Conservation (phyloP, 2,329 filamentous ascomycete genomes). For the Zopfia rhizophila region DNA sequence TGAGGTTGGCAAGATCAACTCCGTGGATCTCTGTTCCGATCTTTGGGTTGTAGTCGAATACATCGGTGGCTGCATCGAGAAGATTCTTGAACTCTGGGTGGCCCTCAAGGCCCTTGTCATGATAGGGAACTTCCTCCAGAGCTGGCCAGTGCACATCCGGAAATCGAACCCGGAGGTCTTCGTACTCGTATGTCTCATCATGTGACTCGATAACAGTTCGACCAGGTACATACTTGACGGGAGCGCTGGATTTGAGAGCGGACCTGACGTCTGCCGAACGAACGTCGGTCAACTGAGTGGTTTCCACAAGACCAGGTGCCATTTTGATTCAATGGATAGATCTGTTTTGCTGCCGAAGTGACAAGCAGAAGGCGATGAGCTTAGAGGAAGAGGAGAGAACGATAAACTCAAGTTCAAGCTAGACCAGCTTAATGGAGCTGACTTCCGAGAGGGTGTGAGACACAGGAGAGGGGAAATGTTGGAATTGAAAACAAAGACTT, state of each 20-base stretch:
- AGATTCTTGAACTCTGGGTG: constrained; percentile 65
- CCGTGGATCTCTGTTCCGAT: constrained; percentile 66
- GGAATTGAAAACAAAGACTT: constrained; percentile 3
- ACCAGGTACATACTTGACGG: constrained; percentile 60
- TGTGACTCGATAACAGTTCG: constrained; percentile 57
- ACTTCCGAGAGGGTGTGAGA: neutral
- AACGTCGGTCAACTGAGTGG: constrained; percentile 25
- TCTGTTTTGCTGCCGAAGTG: no score
- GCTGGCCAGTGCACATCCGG: constrained; percentile 64
- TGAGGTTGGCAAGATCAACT: constrained; percentile 61
- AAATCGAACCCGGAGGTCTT: constrained; percentile 64
- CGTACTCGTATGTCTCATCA: constrained; percentile 60
- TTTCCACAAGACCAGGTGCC: constrained; percentile 47
- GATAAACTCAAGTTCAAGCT: neutral
- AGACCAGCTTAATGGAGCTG: constrained; percentile 2
- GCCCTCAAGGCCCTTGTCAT: constrained; percentile 66
- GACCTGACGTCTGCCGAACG: constrained; percentile 22
- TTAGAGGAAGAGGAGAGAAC: neutral
- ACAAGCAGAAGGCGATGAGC: neutral
- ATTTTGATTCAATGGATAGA: constrained; percentile 30
- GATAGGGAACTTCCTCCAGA: constrained; percentile 60
- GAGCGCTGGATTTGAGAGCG: constrained; percentile 30
- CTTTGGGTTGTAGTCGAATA: constrained; percentile 67
- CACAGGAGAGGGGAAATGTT: neutral
- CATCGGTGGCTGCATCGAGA: constrained; percentile 61